A percentile compares a stretch with the other conserved stretches of the same genome.
These are phyloP conservation scores for Wakefieldia striispora DNA, from an alignment of 768 basidiomycete species.

Conservation along the genomic window DNA sequence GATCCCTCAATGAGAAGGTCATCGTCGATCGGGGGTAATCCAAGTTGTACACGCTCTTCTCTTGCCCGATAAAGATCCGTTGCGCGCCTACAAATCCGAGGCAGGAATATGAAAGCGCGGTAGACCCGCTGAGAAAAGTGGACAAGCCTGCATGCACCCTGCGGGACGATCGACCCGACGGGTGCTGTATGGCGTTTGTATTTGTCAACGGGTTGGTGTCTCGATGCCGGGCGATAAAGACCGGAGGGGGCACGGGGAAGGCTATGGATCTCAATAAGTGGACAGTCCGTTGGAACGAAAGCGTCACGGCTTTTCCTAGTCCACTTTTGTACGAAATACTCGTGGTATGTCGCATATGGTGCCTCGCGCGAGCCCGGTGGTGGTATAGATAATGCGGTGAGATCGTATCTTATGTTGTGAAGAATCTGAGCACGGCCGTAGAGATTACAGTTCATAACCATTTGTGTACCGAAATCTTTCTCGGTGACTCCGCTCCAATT, in stretches of 20 bases:
- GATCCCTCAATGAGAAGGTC: slow-evolving; percentile 69
- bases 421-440: slow-evolving; percentile 56
- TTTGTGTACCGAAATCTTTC: slow-evolving; percentile 44
- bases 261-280: slow-evolving; percentile 56
- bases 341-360: slow-evolving; percentile 49
- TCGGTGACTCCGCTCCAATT: slow-evolving; percentile 58
- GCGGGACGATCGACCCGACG: slow-evolving; percentile 38
- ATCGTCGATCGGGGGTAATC: slow-evolving; percentile 57
- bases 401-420: slow-evolving; percentile 57
- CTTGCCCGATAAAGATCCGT: slow-evolving; percentile 63
- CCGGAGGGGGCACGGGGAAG: slow-evolving; percentile 43
- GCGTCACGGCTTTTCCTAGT: slow-evolving; percentile 44
- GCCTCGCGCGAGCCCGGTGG: slow-evolving; percentile 49
- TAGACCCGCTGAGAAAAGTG: slow-evolving; percentile 50
- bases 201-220: slow-evolving; percentile 27
- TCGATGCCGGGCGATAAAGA: slow-evolving; percentile 35
- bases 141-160: slow-evolving; percentile 52
- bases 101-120: slow-evolving; percentile 55
- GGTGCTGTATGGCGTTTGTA: slow-evolving; percentile 22
- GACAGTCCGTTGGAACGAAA: slow-evolving; percentile 52
- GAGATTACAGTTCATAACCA: slow-evolving; percentile 56
- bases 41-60: slow-evolving; percentile 49
- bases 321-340: slow-evolving; percentile 59
- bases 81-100: slow-evolving; percentile 64
- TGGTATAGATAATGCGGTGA: slow-evolving; percentile 63